Evolutionary conservation across 1,284 basidiomycete genomes (phyloP).

Genomic region (Ustilago crameri): DNA sequence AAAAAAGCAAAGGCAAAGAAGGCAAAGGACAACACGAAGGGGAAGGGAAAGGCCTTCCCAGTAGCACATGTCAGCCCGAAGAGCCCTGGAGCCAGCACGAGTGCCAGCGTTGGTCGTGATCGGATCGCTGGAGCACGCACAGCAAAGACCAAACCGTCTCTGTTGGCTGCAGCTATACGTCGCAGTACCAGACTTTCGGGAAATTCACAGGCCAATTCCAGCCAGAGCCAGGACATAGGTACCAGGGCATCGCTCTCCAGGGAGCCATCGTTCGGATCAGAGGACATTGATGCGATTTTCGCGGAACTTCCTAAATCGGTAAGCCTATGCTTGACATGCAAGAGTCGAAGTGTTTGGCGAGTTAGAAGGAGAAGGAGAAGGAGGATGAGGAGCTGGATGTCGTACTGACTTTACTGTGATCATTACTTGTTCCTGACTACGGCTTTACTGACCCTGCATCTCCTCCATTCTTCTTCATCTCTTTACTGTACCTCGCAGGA

Average conservation of each 20-base stretch:
- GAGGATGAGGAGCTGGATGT: not conserved
- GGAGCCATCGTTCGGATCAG: too few relatives aligned
- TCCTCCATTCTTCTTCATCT: too few relatives aligned
- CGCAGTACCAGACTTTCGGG: conserved; percentile 22
- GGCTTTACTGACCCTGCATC: conserved; percentile 17
- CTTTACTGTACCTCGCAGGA: conserved; percentile 9
- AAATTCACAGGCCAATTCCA: conserved; percentile 15
- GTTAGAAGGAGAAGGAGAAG: not conserved
- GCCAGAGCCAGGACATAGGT: not conserved
- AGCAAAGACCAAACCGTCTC: not conserved
- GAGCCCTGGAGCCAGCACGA: not conserved
- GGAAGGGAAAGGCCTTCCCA: not conserved
- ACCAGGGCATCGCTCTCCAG: too few relatives aligned
- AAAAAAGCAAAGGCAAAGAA: not conserved
- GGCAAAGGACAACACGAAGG: not conserved
- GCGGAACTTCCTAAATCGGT: not conserved
- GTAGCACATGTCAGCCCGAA: too few relatives aligned
- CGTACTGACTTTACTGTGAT: conserved; percentile 13
- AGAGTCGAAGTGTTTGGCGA: conserved; percentile 3
- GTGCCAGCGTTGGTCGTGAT: not conserved
- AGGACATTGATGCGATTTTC: too few relatives aligned
- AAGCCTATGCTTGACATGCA: not conserved
- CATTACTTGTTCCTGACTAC: not conserved
- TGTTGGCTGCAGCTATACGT: conserved; percentile 4
- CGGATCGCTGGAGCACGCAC: not conserved